A percentile compares a stretch with the other conserved stretches of the same genome.
phyloP scores from a whole-genome alignment of 73 alveolate genomes.

The Urostyla sp. region DNA sequence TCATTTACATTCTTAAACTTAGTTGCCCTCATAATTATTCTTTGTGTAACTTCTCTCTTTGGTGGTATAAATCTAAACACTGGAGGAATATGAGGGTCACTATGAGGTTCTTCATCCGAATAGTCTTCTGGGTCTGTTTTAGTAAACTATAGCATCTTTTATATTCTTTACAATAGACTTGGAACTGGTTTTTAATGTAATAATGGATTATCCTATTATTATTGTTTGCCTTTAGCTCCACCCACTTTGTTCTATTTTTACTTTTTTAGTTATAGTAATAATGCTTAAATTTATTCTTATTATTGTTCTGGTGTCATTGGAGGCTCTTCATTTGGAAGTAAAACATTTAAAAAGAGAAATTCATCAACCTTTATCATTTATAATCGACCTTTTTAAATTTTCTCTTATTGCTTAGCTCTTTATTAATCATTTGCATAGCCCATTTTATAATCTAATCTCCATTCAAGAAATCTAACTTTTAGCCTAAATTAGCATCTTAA shows the following conservation, averaged over 20 bases:
- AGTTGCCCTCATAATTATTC: conserved; percentile 39
- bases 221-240: not conserved
- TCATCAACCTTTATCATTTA: conserved; percentile 7
- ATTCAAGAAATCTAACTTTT: conserved; percentile 5
- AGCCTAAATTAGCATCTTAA: conserved; percentile 23
- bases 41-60: conserved; percentile 29
- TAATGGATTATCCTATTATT: not conserved
- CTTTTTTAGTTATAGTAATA: no score
- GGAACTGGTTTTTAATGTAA: conserved; percentile 27
- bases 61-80: conserved; percentile 37
- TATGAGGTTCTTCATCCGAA: conserved; percentile 5
- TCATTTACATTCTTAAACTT: conserved; percentile 25
- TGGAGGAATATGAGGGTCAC: no score
- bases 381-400: not conserved
- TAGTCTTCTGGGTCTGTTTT: conserved; percentile 10
- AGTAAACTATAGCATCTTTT: conserved; percentile 13
- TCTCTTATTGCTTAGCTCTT: conserved; percentile 17
- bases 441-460: conserved; percentile 37
- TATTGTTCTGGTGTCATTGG: not conserved
- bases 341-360: conserved; percentile 1
- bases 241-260: not conserved
- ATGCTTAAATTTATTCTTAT: not conserved
- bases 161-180: conserved; percentile 1
- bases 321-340: conserved; percentile 46
- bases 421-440: not conserved